These are phyloP conservation scores for Thermomucor indicae-seudaticae DNA, from an alignment of 371 early-diverging fungal species.

Conservation along the genomic window DNA sequence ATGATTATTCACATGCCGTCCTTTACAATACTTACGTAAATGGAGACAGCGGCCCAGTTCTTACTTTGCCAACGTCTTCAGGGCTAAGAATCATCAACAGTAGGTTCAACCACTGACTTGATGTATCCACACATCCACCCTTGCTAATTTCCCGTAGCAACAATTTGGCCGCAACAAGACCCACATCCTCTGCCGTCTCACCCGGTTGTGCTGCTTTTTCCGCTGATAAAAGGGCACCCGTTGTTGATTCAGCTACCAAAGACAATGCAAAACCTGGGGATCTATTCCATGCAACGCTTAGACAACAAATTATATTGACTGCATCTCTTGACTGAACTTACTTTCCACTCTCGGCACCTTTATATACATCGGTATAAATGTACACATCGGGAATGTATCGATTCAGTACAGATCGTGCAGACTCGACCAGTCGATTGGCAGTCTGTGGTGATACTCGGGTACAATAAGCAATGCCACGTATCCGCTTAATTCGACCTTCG, in stretches of 20 bases:
- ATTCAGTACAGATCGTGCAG: constrained; percentile 81
- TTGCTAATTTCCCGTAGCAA: constrained; percentile 81
- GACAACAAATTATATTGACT: not conserved
- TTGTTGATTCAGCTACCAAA: constrained; percentile 90
- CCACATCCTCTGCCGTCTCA: constrained; percentile 88
- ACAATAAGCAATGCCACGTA: constrained; percentile 92
- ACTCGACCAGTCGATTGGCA: constrained; percentile 89
- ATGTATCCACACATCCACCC: constrained; percentile 88
- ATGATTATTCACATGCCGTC: not conserved
- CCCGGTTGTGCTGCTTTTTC: constrained; percentile 79
- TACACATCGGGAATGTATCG: constrained; percentile 94
- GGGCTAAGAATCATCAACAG: constrained; percentile 85
- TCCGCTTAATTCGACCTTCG: constrained; percentile 83
- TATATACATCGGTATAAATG: constrained; percentile 95
- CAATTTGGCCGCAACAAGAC: constrained; percentile 67
- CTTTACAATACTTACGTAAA: constrained; percentile 65
- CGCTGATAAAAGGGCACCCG: constrained; percentile 77
- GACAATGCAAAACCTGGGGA: constrained; percentile 93
- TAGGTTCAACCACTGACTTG: constrained; percentile 84
- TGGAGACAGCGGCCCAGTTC: constrained; percentile 78
- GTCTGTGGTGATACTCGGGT: constrained; percentile 95
- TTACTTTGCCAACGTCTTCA: constrained; percentile 92
- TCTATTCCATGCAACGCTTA: constrained; percentile 17
- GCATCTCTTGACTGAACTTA: constrained; percentile 15
- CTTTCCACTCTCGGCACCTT: constrained; percentile 91